phyloP scores from a whole-genome alignment of 345 rosid genomes.

The Boechera stricta region DNA sequence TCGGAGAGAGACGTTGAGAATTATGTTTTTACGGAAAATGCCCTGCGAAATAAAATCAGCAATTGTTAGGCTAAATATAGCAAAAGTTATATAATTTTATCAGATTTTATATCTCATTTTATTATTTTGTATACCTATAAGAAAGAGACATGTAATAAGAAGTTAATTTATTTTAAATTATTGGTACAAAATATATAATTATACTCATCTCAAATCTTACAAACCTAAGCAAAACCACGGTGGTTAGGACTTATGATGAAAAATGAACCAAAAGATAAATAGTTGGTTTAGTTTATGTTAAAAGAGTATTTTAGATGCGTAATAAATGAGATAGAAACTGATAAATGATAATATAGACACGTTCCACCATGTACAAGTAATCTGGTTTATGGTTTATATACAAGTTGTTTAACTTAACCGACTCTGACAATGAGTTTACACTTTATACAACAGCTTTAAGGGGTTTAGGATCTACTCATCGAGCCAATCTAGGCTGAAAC shows the following conservation, averaged over 20 bases:
- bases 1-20: conserved; percentile 31
- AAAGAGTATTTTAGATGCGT: conserved; percentile 15
- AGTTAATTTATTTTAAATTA: too few species aligned
- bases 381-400: background rate
- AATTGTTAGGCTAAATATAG: background rate
- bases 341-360: conserved; percentile 6
- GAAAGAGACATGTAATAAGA: too few species aligned
- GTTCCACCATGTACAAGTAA: background rate
- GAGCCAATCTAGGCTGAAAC: conserved; percentile 75
- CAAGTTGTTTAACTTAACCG: background rate
- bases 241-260: background rate
- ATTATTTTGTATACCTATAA: background rate
- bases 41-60: background rate
- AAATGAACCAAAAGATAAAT: background rate
- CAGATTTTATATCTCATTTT: too few species aligned
- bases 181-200: too few species aligned
- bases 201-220: background rate
- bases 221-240: conserved; percentile 11
- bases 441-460: background rate
- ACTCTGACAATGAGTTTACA: conserved; percentile 5
- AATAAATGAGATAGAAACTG: conserved; percentile 11
- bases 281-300: background rate
- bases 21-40: background rate
- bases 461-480: conserved; percentile 47
- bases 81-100: background rate